A percentile compares a stretch with the other conserved stretches of the same genome.
These are phyloP conservation scores for Stachybotrys chlorohalonatus DNA, from an alignment of 2,329 filamentous ascomycete species.

Conservation along the genomic window DNA sequence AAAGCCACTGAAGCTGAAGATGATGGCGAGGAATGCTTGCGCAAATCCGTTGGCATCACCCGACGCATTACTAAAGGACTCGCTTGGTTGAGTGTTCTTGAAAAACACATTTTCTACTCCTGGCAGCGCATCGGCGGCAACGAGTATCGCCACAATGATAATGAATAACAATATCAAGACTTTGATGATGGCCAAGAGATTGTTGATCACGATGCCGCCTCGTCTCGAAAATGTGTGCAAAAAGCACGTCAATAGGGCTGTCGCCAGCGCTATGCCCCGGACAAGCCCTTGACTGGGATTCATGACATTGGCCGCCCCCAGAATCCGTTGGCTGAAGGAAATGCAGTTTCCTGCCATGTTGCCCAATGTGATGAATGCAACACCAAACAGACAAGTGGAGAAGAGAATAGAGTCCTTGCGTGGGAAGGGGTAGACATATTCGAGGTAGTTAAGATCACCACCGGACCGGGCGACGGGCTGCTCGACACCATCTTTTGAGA, in stretches of 20 bases:
- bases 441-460: slow-evolving; percentile 39
- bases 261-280: slow-evolving; percentile 36
- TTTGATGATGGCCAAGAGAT: slow-evolving; percentile 40
- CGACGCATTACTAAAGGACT: slow-evolving; percentile 13
- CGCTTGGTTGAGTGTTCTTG: slow-evolving; percentile 14
- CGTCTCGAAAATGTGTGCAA: slow-evolving; percentile 38
- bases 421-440: slow-evolving; percentile 33
- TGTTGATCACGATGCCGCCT: slow-evolving; percentile 42
- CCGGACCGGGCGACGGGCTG: slow-evolving; percentile 34
- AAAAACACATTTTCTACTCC: slow-evolving; percentile 14
- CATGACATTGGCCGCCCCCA: slow-evolving; percentile 21
- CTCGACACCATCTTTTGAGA: slow-evolving; percentile 26
- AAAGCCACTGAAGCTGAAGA: slow-evolving; percentile 28
- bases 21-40: slow-evolving; percentile 32
- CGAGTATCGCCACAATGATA: slow-evolving; percentile 21
- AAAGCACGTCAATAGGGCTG: slow-evolving; percentile 32
- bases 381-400: slow-evolving; percentile 33
- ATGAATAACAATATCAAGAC: slow-evolving; percentile 37
- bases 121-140: slow-evolving; percentile 16
- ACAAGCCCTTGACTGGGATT: slow-evolving; percentile 21
- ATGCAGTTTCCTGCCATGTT: slow-evolving; percentile 41
- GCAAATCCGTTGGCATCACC: slow-evolving; percentile 21
- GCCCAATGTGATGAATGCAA: slow-evolving; percentile 34
- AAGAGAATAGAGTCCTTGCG: slow-evolving; percentile 24
- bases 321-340: slow-evolving; percentile 30